Evolutionary conservation across 305 asterid species (phyloP).

Genomic region (Solanum chacoense): DNA sequence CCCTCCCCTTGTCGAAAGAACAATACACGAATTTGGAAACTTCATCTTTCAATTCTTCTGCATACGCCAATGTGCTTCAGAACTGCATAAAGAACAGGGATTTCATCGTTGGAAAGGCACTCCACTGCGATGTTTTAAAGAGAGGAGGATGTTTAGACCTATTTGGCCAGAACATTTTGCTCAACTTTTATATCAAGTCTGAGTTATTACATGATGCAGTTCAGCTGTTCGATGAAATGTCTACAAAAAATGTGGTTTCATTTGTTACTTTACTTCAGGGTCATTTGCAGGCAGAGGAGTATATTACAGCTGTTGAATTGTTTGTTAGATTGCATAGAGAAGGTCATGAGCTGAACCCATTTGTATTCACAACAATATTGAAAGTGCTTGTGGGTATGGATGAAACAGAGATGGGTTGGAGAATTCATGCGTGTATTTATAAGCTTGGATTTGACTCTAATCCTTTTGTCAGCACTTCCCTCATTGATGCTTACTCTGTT

Average conservation of each 20-base stretch:
- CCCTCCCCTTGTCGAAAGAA: slow-evolving; percentile 17
- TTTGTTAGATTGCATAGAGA: slow-evolving; percentile 50
- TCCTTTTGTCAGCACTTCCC: slow-evolving; percentile 71
- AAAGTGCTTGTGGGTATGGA: slow-evolving; percentile 64
- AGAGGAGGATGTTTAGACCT: slow-evolving; percentile 54
- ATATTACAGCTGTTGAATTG: slow-evolving; percentile 29
- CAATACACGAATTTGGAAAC: slow-evolving; percentile 9
- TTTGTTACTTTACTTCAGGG: slow-evolving; percentile 75
- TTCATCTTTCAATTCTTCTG: slow-evolving; percentile 35
- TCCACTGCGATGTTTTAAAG: slow-evolving; percentile 45
- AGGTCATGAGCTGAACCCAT: slow-evolving; percentile 68
- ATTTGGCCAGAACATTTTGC: slow-evolving; percentile 47
- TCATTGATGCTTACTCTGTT: slow-evolving; percentile 68
- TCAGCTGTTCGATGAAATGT: slow-evolving; percentile 64
- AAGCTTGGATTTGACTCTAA: slow-evolving; percentile 55
- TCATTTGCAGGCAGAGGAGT: slow-evolving; percentile 7
- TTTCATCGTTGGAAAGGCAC: slow-evolving; percentile 25
- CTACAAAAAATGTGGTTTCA: slow-evolving; percentile 52
- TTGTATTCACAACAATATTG: slow-evolving; percentile 56
- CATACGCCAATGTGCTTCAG: slow-evolving; percentile 43
- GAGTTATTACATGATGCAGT: slow-evolving; percentile 30
- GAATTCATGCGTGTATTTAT: slow-evolving; percentile 24
- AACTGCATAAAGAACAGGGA: slow-evolving; percentile 30
- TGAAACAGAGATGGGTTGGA: slow-evolving; percentile 11
- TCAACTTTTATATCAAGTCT: slow-evolving; percentile 33